phyloP scores from a whole-genome alignment of 768 basidiomycete species.

The Chalciporus sphaerocephalus region DNA sequence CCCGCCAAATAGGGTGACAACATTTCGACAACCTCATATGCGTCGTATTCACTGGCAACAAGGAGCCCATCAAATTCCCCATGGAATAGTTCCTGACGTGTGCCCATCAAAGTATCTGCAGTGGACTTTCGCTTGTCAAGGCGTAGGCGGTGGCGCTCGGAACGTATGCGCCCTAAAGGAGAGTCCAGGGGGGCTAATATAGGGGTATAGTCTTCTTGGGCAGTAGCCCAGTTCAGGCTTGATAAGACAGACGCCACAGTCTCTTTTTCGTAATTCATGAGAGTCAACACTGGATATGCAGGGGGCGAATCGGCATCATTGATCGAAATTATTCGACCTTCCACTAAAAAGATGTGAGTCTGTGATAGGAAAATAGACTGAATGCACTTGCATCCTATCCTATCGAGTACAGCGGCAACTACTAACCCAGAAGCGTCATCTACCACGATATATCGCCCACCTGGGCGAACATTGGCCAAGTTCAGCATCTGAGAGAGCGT shows the following conservation, averaged over 20 bases:
- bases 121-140: conserved; percentile 74
- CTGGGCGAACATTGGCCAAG: conserved; percentile 77
- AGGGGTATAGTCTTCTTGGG: conserved; percentile 70
- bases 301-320: conserved; percentile 91
- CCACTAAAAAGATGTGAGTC: conserved; percentile 41
- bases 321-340: conserved; percentile 78
- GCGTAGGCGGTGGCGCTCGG: conserved; percentile 67
- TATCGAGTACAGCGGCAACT: conserved; percentile 77
- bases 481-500: conserved; percentile 85
- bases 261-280: conserved; percentile 80
- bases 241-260: conserved; percentile 49
- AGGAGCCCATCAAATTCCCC: conserved; percentile 92
- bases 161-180: conserved; percentile 54
- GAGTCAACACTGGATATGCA: conserved; percentile 73
- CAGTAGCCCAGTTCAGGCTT: conserved; percentile 88
- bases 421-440: conserved; percentile 91
- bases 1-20: conserved; percentile 77
- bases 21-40: conserved; percentile 71
- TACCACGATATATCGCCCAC: conserved; percentile 82
- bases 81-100: conserved; percentile 74
- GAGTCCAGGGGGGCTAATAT: conserved; percentile 57
- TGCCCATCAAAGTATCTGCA: conserved; percentile 54
- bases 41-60: conserved; percentile 81
- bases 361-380: background rate
- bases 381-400: conserved; percentile 66